Conservation (phyloP, 192 early-diverging fungal genomes). For the Umbelopsis sp. region DNA sequence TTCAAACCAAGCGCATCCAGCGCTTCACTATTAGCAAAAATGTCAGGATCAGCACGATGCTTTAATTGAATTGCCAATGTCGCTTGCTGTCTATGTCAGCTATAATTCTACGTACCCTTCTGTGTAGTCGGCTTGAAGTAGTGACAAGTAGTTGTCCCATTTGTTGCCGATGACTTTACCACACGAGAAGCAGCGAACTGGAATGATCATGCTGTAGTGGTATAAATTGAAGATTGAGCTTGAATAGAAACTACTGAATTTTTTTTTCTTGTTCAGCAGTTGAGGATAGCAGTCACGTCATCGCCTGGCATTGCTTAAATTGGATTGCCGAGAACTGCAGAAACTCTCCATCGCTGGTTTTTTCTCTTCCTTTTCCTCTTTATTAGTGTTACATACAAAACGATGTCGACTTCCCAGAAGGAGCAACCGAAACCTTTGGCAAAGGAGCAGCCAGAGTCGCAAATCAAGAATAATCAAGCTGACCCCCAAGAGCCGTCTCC, state of each 20-base stretch:
- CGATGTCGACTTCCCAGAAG: slow-evolving; percentile 1
- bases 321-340: neutral
- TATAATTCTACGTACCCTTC: slow-evolving; percentile 56
- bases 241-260: neutral
- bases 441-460: neutral
- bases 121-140: slow-evolving; percentile 76
- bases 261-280: neutral
- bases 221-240: neutral
- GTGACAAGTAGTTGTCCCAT: slow-evolving; percentile 89
- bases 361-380: neutral
- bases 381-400: neutral
- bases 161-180: slow-evolving; percentile 99
- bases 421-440: neutral
- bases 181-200: slow-evolving; percentile 97
- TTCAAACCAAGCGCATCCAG: slow-evolving; percentile 73
- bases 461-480: neutral
- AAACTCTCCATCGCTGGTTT: neutral
- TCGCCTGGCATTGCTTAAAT: neutral
- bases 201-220: slow-evolving; percentile 86
- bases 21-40: slow-evolving; percentile 58
- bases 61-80: neutral
- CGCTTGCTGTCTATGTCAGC: neutral
- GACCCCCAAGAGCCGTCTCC: neutral
- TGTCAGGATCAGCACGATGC: neutral
- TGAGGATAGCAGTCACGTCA: neutral